Base-by-base conservation (phyloP, 208 protist species). In the Trypanosoma boissoni region DNA sequence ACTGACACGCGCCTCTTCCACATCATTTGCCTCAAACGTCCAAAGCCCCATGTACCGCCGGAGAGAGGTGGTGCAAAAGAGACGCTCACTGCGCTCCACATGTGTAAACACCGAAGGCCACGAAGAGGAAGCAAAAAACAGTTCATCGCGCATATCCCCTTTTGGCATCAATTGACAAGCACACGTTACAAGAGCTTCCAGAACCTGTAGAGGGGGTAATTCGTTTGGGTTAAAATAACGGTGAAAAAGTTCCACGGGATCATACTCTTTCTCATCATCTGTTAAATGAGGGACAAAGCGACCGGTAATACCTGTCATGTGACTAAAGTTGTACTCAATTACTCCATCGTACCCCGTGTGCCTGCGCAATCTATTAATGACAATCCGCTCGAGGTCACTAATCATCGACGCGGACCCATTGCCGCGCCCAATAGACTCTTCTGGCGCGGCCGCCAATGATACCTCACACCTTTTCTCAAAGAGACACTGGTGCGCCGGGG, bases 31-130 rank as follows among this genome's bases (percentile, higher is more conserved):
- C n/a, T 71, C 64, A 43, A 57, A 71, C 28, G 23, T 55, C 12
- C 50, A 56, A 3, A 71, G 43, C 24, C 64, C 64, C 27, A 56
- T 54, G 27, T 71, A 71, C 16, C 64, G 64, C n/a, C 64, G 55
- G 1, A 71, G 32, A 36, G 58, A 71, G 1, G 64, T 71, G 8
- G 57, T 71, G 41, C 64, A 71, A 32, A 71, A 71, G 31, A 64
- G 57, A 26, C 64, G 46, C 28, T 71, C 57, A 54, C 27, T 64
- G 6, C 18, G 46, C 20, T 20, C 20, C 8, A 29, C 43, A 16
- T 63, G 31, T 24, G 64, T 29, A 51, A 71, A 71, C 14, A 71
- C 41, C n/a, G 64, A 71, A 0, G 64, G 64, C 64, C 64, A 71
- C 14, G 24, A 28, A 0, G 48, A 1, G 8, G 56, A 26, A 8